phyloP scores from a whole-genome alignment of 176 grass and related monocot genomes.

The Aegilops tauschii region DNA sequence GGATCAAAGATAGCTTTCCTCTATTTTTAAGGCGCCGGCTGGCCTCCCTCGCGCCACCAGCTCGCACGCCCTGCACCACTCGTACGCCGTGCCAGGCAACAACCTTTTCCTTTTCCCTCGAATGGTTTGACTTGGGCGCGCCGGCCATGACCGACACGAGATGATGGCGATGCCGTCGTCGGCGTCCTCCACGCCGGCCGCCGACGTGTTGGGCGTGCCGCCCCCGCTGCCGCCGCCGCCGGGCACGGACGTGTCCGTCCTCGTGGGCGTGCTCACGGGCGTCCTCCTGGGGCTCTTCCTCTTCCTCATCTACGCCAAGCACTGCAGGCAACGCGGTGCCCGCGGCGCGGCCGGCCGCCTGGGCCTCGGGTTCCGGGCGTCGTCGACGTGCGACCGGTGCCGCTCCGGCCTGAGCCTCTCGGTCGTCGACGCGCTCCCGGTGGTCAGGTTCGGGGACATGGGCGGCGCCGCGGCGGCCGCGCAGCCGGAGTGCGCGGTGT shows the following conservation, averaged over 20 bases:
- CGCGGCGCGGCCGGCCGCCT: not conserved
- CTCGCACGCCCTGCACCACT: not conserved
- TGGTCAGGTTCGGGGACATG: constrained; percentile 20
- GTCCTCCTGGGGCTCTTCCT: constrained; percentile 34
- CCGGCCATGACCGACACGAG: constrained; percentile 5
- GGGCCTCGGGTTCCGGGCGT: constrained; percentile 15
- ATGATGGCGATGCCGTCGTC: constrained; percentile 1
- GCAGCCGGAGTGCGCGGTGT: constrained; percentile 46
- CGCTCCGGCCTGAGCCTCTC: constrained; percentile 23
- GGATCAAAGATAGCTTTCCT: not conserved
- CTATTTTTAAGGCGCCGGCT: not conserved
- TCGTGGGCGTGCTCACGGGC: constrained; percentile 28
- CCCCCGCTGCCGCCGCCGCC: not conserved
- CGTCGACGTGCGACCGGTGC: constrained; percentile 23
- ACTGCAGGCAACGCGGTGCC: constrained; percentile 28
- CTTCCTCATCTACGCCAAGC: constrained; percentile 48
- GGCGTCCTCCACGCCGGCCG: not conserved
- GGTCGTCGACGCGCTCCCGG: constrained; percentile 23
- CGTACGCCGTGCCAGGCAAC: not conserved
- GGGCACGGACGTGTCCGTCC: constrained; percentile 7
- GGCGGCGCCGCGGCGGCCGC: not conserved
- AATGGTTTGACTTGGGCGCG: not conserved
- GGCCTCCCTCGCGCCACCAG: not conserved
- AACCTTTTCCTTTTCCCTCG: not conserved
- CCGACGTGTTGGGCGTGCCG: not conserved